These are phyloP conservation scores for Phyllosticta paracitricarpa DNA, from an alignment of 2,329 filamentous ascomycete genomes.

Conservation along the genomic window DNA sequence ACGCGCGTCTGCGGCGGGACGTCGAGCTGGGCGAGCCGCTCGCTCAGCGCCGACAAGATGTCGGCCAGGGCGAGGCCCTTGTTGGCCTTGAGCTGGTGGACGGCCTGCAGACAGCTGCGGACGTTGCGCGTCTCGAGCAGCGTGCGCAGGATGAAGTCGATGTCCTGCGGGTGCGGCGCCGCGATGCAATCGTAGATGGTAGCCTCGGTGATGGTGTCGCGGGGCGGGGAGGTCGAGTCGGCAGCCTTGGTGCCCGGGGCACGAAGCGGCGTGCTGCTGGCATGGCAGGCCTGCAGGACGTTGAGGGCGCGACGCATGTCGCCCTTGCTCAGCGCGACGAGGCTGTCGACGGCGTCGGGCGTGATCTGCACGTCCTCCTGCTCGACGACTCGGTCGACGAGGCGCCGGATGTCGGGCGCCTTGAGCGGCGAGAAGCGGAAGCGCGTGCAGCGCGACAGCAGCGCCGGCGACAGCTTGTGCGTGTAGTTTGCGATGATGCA, in stretches of 20 bases:
- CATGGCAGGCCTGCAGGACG: conserved; percentile 92
- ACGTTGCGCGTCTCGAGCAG: conserved; percentile 79
- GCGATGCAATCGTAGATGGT: conserved; percentile 97
- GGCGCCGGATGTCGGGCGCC: conserved; percentile 68
- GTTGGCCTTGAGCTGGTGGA: conserved; percentile 76
- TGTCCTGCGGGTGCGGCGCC: conserved; percentile 82
- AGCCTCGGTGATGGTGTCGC: conserved; percentile 82
- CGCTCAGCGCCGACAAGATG: conserved; percentile 76
- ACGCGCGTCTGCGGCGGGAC: conserved; percentile 82
- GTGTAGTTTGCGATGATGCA: conserved; percentile 99
- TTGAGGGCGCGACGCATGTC: conserved; percentile 95
- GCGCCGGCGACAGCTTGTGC: conserved; percentile 87
- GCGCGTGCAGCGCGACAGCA: conserved; percentile 85
- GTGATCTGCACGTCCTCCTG: conserved; percentile 81
- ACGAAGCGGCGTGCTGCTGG: conserved; percentile 61
- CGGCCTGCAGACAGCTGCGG: conserved; percentile 75
- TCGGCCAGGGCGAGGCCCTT: conserved; percentile 88
- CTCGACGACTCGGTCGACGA: conserved; percentile 83
- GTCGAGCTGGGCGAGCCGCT: conserved; percentile 72
- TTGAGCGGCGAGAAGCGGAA: conserved; percentile 94
- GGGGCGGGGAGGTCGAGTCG: conserved; percentile 31
- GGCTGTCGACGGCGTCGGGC: conserved; percentile 66
- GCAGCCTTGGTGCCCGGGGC: conserved; percentile 37
- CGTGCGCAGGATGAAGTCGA: conserved; percentile 72
- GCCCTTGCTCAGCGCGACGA: conserved; percentile 82